Conservation (phyloP, 768 basidiomycete species). For the Neoboletus magnificus region DNA sequence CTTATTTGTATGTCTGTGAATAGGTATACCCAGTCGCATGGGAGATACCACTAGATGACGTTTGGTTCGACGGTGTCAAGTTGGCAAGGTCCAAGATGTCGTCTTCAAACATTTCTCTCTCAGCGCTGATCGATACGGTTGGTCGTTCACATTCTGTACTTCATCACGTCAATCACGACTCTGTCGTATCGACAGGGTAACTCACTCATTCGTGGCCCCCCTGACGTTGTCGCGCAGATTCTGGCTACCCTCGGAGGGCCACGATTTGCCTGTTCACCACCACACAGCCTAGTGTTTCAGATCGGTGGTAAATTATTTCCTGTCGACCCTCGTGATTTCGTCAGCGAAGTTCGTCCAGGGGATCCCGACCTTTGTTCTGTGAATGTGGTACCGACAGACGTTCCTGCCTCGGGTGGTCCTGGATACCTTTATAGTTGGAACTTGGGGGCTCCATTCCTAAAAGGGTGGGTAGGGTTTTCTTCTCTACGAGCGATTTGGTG, state of each 20-base stretch:
- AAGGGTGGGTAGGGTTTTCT: constrained; percentile 47
- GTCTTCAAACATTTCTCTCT: constrained; percentile 47
- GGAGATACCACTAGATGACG: constrained; percentile 70
- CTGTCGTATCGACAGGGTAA: constrained; percentile 50
- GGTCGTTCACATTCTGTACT: background rate
- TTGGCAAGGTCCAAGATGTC: constrained; percentile 56
- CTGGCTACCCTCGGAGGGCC: constrained; percentile 38
- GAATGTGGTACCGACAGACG: constrained; percentile 60
- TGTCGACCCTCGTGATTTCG: constrained; percentile 74
- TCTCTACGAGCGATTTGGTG: background rate
- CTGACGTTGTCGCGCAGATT: constrained; percentile 59
- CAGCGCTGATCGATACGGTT: constrained; percentile 73
- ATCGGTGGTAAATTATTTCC: constrained; percentile 70
- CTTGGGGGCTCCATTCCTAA: constrained; percentile 72
- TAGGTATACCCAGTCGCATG: constrained; percentile 64
- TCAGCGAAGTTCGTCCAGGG: constrained; percentile 39
- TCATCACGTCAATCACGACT: background rate
- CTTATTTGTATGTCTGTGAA: constrained; percentile 1
- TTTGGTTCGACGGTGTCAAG: constrained; percentile 63
- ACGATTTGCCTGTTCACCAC: constrained; percentile 54
- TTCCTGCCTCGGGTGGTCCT: constrained; percentile 46
- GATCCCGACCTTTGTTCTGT: constrained; percentile 45
- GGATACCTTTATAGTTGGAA: constrained; percentile 76
- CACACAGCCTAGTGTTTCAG: constrained; percentile 63
- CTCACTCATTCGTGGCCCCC: constrained; percentile 71